Evolutionary conservation across 2,329 filamentous ascomycete species (phyloP).

Genomic region (Pseudogymnoascus pannorum): DNA sequence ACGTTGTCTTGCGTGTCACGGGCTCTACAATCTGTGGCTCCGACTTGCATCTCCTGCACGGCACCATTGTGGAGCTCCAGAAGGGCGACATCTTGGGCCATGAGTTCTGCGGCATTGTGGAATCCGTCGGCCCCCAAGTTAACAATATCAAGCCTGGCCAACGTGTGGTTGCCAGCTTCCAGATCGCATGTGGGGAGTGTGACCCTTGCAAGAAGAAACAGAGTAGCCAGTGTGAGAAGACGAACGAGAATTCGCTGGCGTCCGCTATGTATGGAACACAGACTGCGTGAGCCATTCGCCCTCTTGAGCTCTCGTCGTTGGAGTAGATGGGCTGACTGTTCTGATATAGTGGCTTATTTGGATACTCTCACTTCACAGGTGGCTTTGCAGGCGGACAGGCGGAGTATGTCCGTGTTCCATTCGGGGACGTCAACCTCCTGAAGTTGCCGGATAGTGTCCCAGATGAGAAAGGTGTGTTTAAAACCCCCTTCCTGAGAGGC

Average conservation of each 20-base stretch:
- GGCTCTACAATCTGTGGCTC: slow-evolving; percentile 28
- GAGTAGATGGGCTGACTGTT: neutral
- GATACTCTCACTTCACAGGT: slow-evolving; percentile 53
- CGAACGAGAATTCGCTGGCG: slow-evolving; percentile 53
- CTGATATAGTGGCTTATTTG: slow-evolving; percentile 40
- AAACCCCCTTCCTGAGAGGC: neutral
- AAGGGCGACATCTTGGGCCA: slow-evolving; percentile 52
- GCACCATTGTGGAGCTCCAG: slow-evolving; percentile 36
- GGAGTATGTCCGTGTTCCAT: slow-evolving; percentile 60
- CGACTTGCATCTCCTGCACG: slow-evolving; percentile 29
- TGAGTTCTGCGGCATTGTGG: slow-evolving; percentile 54
- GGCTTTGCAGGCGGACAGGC: slow-evolving; percentile 62
- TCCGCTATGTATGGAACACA: slow-evolving; percentile 46
- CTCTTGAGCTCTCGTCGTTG: slow-evolving; percentile 36
- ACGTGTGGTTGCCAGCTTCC: slow-evolving; percentile 57
- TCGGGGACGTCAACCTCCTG: slow-evolving; percentile 56
- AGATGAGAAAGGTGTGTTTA: slow-evolving; percentile 45
- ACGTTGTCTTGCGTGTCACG: slow-evolving; percentile 27
- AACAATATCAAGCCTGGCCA: slow-evolving; percentile 44
- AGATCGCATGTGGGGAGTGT: slow-evolving; percentile 52
- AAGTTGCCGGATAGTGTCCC: slow-evolving; percentile 57
- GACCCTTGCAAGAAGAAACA: slow-evolving; percentile 43
- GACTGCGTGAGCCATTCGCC: slow-evolving; percentile 27
- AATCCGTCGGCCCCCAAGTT: slow-evolving; percentile 47
- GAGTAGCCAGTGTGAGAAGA: slow-evolving; percentile 50